Conservation (phyloP, 2,329 filamentous ascomycete genomes). For the Aspergillus pseudoglaucus region DNA sequence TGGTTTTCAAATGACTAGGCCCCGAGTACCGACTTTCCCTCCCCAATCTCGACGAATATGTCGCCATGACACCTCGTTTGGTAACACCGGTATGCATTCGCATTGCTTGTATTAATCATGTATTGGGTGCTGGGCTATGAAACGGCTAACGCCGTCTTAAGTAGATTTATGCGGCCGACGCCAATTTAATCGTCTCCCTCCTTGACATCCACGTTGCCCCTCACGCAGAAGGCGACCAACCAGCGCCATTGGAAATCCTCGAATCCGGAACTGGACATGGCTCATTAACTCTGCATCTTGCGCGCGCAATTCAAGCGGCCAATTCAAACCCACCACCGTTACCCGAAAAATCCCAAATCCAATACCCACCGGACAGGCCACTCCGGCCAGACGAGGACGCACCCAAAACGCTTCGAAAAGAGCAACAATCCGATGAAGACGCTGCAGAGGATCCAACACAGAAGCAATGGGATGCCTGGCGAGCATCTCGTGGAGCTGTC, state of each 20-base stretch:
- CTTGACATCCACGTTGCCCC: constrained; percentile 63
- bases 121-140: neutral
- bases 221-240: constrained; percentile 23
- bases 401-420: constrained; percentile 8
- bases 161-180: constrained; percentile 68
- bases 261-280: constrained; percentile 85
- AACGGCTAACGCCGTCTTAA: constrained; percentile 13
- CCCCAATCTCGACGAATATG: constrained; percentile 67
- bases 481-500: constrained; percentile 56
- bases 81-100: constrained; percentile 62
- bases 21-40: constrained; percentile 52
- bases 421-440: constrained; percentile 5
- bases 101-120: constrained; percentile 2
- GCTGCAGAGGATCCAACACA: constrained; percentile 16
- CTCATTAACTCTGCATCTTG: constrained; percentile 67
- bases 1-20: constrained; percentile 22
- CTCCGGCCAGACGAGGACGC: constrained; percentile 15
- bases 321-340: constrained; percentile 51
- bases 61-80: constrained; percentile 57
- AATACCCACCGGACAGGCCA: constrained; percentile 20
- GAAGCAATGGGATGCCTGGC: constrained; percentile 41
- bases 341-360: constrained; percentile 29
- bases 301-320: constrained; percentile 67
- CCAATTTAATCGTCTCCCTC: constrained; percentile 66
- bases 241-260: constrained; percentile 62